Evolutionary conservation across 345 rosid genomes (phyloP).

Genomic region (Heritiera littoralis): DNA sequence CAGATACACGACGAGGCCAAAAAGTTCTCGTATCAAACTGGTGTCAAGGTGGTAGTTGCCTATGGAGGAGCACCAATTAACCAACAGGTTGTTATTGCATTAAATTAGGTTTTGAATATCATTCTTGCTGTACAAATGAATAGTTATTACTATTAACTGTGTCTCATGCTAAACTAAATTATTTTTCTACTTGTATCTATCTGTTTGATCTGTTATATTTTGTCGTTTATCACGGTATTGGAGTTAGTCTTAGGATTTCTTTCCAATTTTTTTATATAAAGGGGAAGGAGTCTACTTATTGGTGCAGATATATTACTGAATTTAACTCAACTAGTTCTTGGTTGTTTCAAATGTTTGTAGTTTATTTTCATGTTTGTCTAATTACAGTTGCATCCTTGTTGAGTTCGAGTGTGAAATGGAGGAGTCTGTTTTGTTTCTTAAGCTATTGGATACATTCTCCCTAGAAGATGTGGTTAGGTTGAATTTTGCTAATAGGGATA

Average conservation of each 20-base stretch:
- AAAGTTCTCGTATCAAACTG: slow-evolving; percentile 95
- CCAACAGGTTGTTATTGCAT: slow-evolving; percentile 60
- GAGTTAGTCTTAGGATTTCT: neutral
- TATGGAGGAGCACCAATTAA: slow-evolving; percentile 98
- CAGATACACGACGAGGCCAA: slow-evolving; percentile 98
- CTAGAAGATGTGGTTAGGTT: neutral
- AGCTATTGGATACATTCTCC: neutral
- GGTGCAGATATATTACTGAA: neutral
- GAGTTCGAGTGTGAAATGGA: neutral
- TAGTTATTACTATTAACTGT: neutral
- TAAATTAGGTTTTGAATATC: neutral
- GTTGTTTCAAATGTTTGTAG: neutral
- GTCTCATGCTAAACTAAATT: slow-evolving; percentile 1
- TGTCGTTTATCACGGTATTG: neutral
- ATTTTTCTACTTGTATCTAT: neutral
- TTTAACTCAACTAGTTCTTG: neutral
- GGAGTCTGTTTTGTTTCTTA: neutral
- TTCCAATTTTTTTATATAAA: neutral
- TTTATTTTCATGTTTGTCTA: neutral
- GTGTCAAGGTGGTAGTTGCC: slow-evolving; percentile 93
- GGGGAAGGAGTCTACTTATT: neutral
- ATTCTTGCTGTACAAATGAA: neutral
- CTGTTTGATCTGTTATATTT: neutral
- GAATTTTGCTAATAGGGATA: neutral
- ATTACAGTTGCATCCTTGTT: neutral